phyloP scores from a whole-genome alignment of 495 filamentous ascomycete genomes.

The Parathielavia hyrcaniae region DNA sequence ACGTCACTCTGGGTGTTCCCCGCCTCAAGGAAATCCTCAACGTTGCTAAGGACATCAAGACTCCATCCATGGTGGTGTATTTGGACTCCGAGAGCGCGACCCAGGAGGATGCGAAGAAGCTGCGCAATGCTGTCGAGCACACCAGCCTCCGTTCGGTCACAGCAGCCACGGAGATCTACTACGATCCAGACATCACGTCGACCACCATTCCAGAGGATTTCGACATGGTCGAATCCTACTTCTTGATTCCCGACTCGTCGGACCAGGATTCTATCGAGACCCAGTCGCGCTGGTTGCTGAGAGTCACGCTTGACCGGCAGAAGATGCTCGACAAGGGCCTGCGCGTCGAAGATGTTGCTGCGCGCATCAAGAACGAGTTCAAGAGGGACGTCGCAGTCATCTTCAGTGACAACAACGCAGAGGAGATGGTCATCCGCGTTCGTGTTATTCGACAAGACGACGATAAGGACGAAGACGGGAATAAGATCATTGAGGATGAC shows the following conservation, averaged over 20 bases:
- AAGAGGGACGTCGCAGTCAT: constrained; percentile 84
- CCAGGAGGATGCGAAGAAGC: constrained; percentile 73
- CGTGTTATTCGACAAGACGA: constrained; percentile 65
- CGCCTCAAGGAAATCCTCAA: constrained; percentile 99
- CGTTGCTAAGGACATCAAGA: constrained; percentile 96
- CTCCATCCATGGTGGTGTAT: constrained; percentile 94
- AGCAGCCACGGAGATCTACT: constrained; percentile 89
- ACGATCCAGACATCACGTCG: constrained; percentile 81
- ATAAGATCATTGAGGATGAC: constrained; percentile 77
- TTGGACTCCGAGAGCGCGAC: constrained; percentile 54
- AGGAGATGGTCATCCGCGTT: constrained; percentile 89
- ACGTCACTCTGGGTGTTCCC: constrained; percentile 96
- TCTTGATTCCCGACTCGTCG: constrained; percentile 73
- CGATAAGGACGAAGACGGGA: constrained; percentile 70
- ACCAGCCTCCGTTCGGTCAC: constrained; percentile 91
- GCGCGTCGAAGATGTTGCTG: constrained; percentile 86
- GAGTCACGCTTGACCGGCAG: constrained; percentile 85
- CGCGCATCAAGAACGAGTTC: constrained; percentile 79
- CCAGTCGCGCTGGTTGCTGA: constrained; percentile 91
- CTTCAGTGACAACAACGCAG: constrained; percentile 96
- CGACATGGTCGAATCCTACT: constrained; percentile 96
- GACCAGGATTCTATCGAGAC: constrained; percentile 69
- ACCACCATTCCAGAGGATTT: constrained; percentile 81
- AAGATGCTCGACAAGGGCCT: constrained; percentile 93
- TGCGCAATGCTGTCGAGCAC: constrained; percentile 87